Base-by-base conservation (phyloP, 805 yeast genomes). In the Ogataea saltuana region DNA sequence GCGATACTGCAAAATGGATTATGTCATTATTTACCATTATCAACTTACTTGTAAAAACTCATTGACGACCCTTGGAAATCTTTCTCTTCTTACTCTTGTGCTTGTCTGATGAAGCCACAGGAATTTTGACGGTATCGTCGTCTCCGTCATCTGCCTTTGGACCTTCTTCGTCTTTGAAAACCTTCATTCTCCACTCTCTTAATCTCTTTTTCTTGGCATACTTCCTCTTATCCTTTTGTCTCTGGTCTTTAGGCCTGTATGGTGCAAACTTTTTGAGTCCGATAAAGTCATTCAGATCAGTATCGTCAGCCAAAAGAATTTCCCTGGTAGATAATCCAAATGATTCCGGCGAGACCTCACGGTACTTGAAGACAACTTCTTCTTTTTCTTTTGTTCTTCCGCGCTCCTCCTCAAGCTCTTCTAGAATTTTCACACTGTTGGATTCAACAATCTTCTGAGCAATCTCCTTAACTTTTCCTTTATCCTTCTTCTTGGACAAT, bases 241-340 rank as follows among this genome's bases (percentile, higher is more conserved):
- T 73, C 50, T 75, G 72, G 46, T 86, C 95, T 51, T 77, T 77
- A 18, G 88, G 80, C 62, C 97, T 80, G 63, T 87, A 93, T 21
- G 98, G 91, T 0, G 98, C 97, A 53, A 93, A 81, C 64, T 90
- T 90, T 71, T 91, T 91, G 56, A 93, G 69, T 17, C 97, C 93
- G 45, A 89, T 83, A 57, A 74, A 89, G 44, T 82, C 84, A 65
- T 93, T 93, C 64, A 93, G 72, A 37, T 84, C 85, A 48, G 76
- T 74, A 62, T 93, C 99, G 58, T 87, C 91, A 11, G 99, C 99
- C 45, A 88, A 68, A 41, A 93, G 71, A 36, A 93, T 93, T 56
- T 93, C 99, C 49, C 93, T 75, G 0, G 93, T 76, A 0, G 86
- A 74, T 37, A 93, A 72, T 10, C 98, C 98, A 67, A 78, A 93